These are phyloP conservation scores for Blastobotrys capitulatus DNA, from an alignment of 1,139 yeast genomes.

Conservation along the genomic window DNA sequence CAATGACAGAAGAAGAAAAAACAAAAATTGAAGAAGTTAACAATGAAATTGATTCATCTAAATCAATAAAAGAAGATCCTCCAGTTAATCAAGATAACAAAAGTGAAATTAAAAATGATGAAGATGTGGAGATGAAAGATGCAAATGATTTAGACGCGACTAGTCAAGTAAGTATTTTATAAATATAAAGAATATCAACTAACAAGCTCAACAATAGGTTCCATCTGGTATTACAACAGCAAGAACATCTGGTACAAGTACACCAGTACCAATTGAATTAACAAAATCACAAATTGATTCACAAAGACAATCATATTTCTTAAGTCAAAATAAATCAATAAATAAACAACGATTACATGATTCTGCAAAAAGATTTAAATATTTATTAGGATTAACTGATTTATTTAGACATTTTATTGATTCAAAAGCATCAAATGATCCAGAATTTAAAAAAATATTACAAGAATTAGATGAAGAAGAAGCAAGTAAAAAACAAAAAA, in stretches of 20 bases:
- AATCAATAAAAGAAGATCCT: neutral
- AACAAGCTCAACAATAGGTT: conserved; percentile 4
- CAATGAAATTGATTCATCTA: neutral
- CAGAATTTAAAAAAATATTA: conserved; percentile 52
- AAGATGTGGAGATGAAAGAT: conserved; percentile 10
- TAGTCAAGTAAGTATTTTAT: neutral
- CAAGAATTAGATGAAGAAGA: conserved; percentile 45
- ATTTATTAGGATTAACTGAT: conserved; percentile 76
- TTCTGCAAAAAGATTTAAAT: conserved; percentile 73
- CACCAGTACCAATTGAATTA: conserved; percentile 24
- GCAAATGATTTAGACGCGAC: conserved; percentile 2
- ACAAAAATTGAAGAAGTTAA: neutral
- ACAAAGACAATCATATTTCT: conserved; percentile 27
- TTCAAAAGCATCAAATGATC: conserved; percentile 69
- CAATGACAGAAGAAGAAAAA: neutral
- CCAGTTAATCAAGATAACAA: neutral
- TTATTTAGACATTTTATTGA: conserved; percentile 86
- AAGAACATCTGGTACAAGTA: conserved; percentile 11
- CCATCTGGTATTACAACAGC: conserved; percentile 13
- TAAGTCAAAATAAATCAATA: conserved; percentile 27
- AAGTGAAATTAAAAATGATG: neutral
- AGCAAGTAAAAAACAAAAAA: conserved; percentile 22
- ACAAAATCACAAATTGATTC: conserved; percentile 23
- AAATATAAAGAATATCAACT: neutral
- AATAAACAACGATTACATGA: conserved; percentile 37